phyloP scores from a whole-genome alignment of 345 rosid species.

The Citrus mangshanensis region DNA sequence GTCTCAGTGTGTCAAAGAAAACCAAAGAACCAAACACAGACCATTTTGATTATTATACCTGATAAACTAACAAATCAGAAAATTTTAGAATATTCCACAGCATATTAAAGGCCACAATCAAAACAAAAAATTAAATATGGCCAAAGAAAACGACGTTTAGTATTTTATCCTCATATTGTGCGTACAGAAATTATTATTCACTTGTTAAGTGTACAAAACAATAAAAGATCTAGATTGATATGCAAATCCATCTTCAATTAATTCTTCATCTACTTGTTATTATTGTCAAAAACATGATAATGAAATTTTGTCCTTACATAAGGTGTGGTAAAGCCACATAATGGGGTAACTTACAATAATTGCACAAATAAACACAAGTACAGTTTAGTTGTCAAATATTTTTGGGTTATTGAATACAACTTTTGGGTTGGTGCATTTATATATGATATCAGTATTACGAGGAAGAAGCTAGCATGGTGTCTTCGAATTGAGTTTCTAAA shows the following conservation, averaged over 20 bases:
- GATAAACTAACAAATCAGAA: not conserved
- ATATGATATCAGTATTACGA: too few relatives aligned
- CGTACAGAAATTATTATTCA: not conserved
- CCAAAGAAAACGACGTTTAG: not conserved
- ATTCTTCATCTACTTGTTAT: not conserved
- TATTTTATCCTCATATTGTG: too few relatives aligned
- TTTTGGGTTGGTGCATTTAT: too few relatives aligned
- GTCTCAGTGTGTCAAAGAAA: not conserved
- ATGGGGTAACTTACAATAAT: too few relatives aligned
- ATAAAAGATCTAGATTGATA: not conserved
- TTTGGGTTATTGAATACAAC: too few relatives aligned
- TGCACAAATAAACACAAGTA: too few relatives aligned
- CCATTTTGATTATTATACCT: not conserved
- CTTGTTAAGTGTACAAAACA: not conserved
- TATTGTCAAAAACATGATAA: not conserved
- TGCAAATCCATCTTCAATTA: not conserved
- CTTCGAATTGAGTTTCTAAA: not conserved
- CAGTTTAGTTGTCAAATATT: too few relatives aligned
- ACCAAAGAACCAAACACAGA: not conserved
- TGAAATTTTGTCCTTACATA: too few relatives aligned
- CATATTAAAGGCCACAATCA: not conserved
- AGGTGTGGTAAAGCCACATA: too few relatives aligned
- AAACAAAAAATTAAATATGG: not conserved
- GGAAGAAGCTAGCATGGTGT: not conserved
- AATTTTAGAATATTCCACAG: not conserved